Evolutionary conservation across 495 filamentous ascomycete genomes (phyloP).

Genomic region (Aspergillus bridgeri): DNA sequence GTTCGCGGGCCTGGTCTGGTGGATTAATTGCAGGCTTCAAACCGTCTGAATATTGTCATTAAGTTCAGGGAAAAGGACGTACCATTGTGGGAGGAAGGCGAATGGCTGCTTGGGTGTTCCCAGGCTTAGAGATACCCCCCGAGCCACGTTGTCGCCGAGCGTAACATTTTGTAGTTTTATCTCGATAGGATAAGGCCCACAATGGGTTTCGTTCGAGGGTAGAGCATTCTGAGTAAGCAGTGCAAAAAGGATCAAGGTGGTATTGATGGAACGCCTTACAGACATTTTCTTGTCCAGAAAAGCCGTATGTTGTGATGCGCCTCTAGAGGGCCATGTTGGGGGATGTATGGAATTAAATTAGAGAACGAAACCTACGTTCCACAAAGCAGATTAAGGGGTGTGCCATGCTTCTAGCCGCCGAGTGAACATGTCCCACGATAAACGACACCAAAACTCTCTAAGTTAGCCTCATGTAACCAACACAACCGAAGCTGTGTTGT

Average conservation of each 20-base stretch:
- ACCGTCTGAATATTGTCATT: background rate
- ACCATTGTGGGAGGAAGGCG: slow-evolving; percentile 8
- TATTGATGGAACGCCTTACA: background rate
- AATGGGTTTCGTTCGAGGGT: background rate
- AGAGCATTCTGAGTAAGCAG: background rate
- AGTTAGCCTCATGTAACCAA: background rate
- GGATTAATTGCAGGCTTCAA: background rate
- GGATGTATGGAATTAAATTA: background rate
- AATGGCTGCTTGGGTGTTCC: background rate
- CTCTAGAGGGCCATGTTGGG: background rate
- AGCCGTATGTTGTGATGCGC: background rate
- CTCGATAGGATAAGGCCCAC: background rate
- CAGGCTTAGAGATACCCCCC: slow-evolving; percentile 3
- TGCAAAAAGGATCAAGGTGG: background rate
- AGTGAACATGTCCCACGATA: background rate
- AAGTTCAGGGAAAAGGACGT: background rate
- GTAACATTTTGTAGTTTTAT: background rate
- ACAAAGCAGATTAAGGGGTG: background rate
- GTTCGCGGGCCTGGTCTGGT: background rate
- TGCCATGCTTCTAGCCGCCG: background rate
- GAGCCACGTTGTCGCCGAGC: background rate
- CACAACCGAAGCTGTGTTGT: background rate
- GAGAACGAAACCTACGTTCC: background rate
- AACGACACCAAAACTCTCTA: background rate
- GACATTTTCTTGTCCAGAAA: background rate